phyloP scores from a whole-genome alignment of 257 asterid species.

The Solanum ahanhuiri region DNA sequence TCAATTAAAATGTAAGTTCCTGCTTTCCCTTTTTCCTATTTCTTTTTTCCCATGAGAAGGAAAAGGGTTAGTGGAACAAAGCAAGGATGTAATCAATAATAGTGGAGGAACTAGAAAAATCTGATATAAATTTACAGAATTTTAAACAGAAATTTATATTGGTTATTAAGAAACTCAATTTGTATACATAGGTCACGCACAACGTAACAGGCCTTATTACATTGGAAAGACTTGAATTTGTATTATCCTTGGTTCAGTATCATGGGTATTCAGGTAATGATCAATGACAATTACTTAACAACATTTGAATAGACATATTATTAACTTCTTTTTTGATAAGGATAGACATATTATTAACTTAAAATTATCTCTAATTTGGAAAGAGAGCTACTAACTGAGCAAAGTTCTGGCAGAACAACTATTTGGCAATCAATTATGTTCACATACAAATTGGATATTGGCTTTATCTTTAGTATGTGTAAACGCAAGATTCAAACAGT shows the following conservation, averaged over 20 bases:
- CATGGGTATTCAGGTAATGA: background rate
- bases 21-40: background rate
- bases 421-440: background rate
- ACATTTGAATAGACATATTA: background rate
- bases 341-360: background rate
- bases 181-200: background rate
- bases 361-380: background rate
- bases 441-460: background rate
- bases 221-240: background rate
- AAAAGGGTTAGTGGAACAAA: background rate
- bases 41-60: background rate
- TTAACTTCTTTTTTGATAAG: background rate
- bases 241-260: background rate
- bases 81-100: background rate
- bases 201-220: background rate
- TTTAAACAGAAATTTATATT: background rate
- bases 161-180: background rate
- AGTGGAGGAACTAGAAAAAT: background rate
- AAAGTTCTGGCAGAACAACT: background rate
- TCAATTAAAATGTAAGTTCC: background rate
- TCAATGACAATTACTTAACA: background rate
- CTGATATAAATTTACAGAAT: background rate
- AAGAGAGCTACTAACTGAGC: background rate
- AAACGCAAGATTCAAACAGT: background rate
- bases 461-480: background rate